Evolutionary conservation across 2,329 filamentous ascomycete genomes (phyloP).

Genomic region (Podosphaera xanthii): DNA sequence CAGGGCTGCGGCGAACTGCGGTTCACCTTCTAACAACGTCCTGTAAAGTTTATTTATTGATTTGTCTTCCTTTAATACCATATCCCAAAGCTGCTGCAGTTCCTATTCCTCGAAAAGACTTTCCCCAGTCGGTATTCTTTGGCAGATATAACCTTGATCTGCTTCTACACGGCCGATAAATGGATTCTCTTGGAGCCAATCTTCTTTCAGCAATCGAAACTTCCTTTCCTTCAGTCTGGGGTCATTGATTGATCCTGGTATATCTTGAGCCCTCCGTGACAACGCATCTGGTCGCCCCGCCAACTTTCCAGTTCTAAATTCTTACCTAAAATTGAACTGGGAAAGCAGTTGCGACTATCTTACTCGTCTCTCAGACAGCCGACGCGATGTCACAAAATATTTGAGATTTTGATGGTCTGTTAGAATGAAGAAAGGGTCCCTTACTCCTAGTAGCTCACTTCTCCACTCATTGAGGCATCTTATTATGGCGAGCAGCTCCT

Average conservation of each 20-base stretch:
- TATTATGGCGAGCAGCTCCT: no score
- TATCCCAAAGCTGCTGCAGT: neutral
- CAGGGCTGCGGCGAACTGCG: no score
- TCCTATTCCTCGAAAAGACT: neutral
- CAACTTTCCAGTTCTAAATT: neutral
- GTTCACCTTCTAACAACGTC: neutral
- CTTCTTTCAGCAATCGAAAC: neutral
- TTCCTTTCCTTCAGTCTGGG: neutral
- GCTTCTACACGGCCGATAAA: neutral
- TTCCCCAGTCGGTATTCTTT: neutral
- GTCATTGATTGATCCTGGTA: neutral
- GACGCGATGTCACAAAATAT: neutral
- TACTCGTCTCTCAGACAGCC: neutral
- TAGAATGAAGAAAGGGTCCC: no score
- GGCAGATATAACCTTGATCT: neutral
- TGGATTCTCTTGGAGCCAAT: neutral
- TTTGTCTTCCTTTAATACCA: neutral
- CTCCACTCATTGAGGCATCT: no score
- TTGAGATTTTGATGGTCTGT: neutral
- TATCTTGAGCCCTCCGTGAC: neutral
- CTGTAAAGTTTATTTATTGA: neutral
- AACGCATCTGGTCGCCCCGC: neutral
- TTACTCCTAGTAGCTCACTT: no score
- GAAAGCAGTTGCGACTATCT: neutral
- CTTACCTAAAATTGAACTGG: neutral